Evolutionary conservation across 306 rosid species (phyloP).

Genomic region (Rosa rugosa): DNA sequence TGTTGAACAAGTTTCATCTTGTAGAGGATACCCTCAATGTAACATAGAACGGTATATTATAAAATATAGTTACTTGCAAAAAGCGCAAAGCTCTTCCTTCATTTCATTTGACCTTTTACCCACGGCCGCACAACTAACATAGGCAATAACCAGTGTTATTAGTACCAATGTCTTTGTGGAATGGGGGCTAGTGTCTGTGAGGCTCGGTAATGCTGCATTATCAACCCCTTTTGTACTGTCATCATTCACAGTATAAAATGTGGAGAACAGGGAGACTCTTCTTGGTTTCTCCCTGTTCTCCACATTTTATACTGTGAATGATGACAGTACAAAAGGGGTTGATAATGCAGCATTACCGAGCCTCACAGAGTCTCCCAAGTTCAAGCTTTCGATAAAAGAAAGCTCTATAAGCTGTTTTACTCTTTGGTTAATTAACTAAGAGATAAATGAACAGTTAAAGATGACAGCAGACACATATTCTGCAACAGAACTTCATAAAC

Average conservation of each 20-base stretch:
- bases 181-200: not conserved
- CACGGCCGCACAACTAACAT: not conserved
- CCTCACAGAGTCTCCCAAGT: too few relatives aligned
- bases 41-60: constrained; percentile 17
- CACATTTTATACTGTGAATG: too few relatives aligned
- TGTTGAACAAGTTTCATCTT: constrained; percentile 53
- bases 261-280: too few relatives aligned
- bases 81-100: constrained; percentile 7
- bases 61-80: constrained; percentile 14
- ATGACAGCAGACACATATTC: not conserved
- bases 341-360: too few relatives aligned
- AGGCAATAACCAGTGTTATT: not conserved
- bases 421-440: not conserved
- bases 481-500: not conserved
- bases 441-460: not conserved
- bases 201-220: not conserved
- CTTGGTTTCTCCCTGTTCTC: too few relatives aligned
- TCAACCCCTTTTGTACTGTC: not conserved
- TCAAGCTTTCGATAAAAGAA: too few relatives aligned
- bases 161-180: not conserved
- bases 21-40: constrained; percentile 43
- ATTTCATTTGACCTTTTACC: not conserved
- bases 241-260: too few relatives aligned
- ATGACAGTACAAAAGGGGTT: too few relatives aligned
- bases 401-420: not conserved